These are phyloP conservation scores for Ilex aquifolium DNA, from an alignment of 257 asterid species.

Conservation along the genomic window DNA sequence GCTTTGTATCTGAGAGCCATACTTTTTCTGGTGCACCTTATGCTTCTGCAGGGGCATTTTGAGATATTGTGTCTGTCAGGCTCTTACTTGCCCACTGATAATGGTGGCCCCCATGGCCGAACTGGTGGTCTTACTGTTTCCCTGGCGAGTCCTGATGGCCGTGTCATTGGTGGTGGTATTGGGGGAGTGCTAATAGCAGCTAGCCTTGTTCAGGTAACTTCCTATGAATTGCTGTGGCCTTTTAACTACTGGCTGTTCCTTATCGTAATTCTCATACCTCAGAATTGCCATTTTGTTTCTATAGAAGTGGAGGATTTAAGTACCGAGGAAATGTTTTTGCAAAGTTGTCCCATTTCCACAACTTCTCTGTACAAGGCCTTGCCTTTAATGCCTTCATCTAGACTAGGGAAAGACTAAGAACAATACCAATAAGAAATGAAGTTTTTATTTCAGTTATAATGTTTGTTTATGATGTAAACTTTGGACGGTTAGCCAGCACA, in stretches of 20 bases:
- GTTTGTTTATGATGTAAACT: too few relatives aligned
- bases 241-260: neutral
- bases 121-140: conserved; percentile 59
- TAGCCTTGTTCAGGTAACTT: conserved; percentile 64
- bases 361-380: too few relatives aligned
- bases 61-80: conserved; percentile 73
- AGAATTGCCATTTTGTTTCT: too few relatives aligned
- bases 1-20: neutral
- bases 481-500: too few relatives aligned
- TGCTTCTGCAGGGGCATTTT: conserved; percentile 57
- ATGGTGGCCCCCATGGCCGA: conserved; percentile 41
- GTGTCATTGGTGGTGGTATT: conserved; percentile 76
- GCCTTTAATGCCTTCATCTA: too few relatives aligned
- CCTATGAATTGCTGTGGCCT: conserved; percentile 5
- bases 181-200: conserved; percentile 87
- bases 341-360: too few relatives aligned
- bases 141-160: conserved; percentile 80
- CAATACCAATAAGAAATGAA: too few relatives aligned
- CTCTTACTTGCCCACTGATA: conserved; percentile 46
- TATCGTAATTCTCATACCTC: too few relatives aligned
- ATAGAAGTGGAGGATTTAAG: too few relatives aligned
- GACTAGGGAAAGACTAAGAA: too few relatives aligned
- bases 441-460: too few relatives aligned
- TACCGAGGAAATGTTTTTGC: too few relatives aligned
- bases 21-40: neutral